Percentiles rank a stretch among this genome's conserved stretches.
phyloP scores from a whole-genome alignment of 805 yeast genomes.

The Myxozyma vanderwaltii region DNA sequence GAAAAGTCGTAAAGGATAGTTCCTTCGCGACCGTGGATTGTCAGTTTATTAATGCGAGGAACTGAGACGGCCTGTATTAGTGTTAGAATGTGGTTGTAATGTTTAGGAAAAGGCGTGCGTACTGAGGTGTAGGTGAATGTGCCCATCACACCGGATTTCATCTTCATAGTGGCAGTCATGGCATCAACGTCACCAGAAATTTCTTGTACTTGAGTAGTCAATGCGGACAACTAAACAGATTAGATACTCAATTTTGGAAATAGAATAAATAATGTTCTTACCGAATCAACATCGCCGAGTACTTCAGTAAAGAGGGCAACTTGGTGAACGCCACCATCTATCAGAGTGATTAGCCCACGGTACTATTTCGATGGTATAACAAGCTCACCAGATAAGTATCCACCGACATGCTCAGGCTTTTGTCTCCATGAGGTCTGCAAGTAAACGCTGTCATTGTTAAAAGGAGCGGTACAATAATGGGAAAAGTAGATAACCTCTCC shows the following conservation, averaged over 20 bases:
- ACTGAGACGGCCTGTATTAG: conserved; percentile 16
- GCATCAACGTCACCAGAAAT: conserved; percentile 83
- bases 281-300: conserved; percentile 69
- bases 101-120: conserved; percentile 48
- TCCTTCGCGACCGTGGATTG: conserved; percentile 79
- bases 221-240: conserved; percentile 52
- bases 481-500: conserved; percentile 56
- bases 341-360: background rate
- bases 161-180: conserved; percentile 65
- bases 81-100: background rate
- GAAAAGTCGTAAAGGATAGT: conserved; percentile 68
- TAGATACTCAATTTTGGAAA: background rate
- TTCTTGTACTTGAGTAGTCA: conserved; percentile 73
- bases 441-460: conserved; percentile 52
- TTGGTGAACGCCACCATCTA: conserved; percentile 92
- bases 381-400: conserved; percentile 60
- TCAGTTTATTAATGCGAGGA: conserved; percentile 51
- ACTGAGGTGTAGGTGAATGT: conserved; percentile 80
- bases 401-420: conserved; percentile 90
- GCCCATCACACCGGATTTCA: conserved; percentile 70
- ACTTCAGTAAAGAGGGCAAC: conserved; percentile 81
- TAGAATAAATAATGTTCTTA: conserved; percentile 37
- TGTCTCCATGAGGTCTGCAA: conserved; percentile 79
- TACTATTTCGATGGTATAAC: no score
- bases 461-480: conserved; percentile 54